Conservation (phyloP, 768 basidiomycete genomes). For the Jaapia argillacea region DNA sequence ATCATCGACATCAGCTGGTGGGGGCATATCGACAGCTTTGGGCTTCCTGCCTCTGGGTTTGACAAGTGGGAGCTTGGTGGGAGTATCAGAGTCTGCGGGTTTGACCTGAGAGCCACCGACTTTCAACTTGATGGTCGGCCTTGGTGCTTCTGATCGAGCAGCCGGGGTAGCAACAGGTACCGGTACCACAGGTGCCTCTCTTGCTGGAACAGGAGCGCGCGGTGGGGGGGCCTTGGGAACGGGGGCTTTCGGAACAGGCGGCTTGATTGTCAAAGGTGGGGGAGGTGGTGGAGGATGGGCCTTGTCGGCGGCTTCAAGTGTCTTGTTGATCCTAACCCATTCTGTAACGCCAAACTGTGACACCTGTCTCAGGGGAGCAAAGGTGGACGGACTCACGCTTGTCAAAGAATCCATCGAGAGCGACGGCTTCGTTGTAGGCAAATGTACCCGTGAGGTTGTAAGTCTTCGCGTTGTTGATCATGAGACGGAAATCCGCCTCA, state of each 20-base stretch:
- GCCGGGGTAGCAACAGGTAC: neutral
- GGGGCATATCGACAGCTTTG: conserved; percentile 35
- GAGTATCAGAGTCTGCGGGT: conserved; percentile 17
- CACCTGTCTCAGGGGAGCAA: conserved; percentile 1
- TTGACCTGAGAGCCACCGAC: conserved; percentile 26
- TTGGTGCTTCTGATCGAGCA: neutral
- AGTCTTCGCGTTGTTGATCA: conserved; percentile 77
- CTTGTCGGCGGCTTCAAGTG: conserved; percentile 51
- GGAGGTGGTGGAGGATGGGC: conserved; percentile 29
- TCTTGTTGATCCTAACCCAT: conserved; percentile 84
- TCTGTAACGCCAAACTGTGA: conserved; percentile 32
- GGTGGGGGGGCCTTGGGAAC: conserved; percentile 2
- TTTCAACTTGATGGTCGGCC: conserved; percentile 62
- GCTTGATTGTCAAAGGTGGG: conserved; percentile 12
- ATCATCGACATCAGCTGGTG: conserved; percentile 66
- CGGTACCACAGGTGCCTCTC: neutral
- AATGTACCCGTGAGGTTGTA: conserved; percentile 72
- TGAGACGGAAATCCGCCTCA: conserved; percentile 77
- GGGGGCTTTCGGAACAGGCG: conserved; percentile 7
- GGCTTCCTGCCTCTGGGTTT: conserved; percentile 33
- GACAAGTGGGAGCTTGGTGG: conserved; percentile 20
- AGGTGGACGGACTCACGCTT: conserved; percentile 47
- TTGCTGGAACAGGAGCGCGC: conserved; percentile 9
- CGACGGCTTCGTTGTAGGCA: conserved; percentile 66
- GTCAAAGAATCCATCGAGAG: conserved; percentile 75